Evolutionary conservation across 2,329 filamentous ascomycete species (phyloP).

Genomic region (Didymella pinodella): DNA sequence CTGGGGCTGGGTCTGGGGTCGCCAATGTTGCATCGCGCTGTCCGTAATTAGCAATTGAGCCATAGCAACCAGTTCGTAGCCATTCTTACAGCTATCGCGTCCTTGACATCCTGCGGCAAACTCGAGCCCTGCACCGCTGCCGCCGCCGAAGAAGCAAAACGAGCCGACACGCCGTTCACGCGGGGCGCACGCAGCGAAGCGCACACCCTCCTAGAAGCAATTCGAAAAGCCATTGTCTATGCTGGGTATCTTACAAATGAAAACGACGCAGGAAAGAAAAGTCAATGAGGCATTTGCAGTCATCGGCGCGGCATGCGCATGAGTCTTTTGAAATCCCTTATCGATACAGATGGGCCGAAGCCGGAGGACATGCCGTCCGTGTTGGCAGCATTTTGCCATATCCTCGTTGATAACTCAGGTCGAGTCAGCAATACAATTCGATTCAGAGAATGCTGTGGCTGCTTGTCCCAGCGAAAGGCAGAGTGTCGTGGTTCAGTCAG

Average conservation of each 20-base stretch:
- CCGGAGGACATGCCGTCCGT: constrained; percentile 22
- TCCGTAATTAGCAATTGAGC: constrained; percentile 18
- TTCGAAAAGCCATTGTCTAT: constrained; percentile 44
- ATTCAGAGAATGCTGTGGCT: too few species aligned
- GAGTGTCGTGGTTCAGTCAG: too few species aligned
- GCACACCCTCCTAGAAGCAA: constrained; percentile 37
- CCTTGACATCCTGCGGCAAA: constrained; percentile 52
- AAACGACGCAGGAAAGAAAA: constrained; percentile 13
- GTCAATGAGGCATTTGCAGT: constrained; percentile 22
- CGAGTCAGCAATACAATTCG: neutral
- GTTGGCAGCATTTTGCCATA: neutral
- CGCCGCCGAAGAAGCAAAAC: constrained; percentile 53
- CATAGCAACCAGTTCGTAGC: neutral
- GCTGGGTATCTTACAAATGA: constrained; percentile 14
- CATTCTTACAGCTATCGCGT: constrained; percentile 49
- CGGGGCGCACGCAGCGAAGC: constrained; percentile 39
- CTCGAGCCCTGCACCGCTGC: constrained; percentile 50
- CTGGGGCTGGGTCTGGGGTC: constrained; percentile 75
- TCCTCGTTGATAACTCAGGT: neutral
- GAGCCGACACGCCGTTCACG: constrained; percentile 31
- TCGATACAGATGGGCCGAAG: constrained; percentile 29
- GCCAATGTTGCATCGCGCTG: constrained; percentile 57
- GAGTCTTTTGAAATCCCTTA: constrained; percentile 26
- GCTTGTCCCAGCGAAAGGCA: too few species aligned
- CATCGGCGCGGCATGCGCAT: constrained; percentile 28